Percentiles rank a stretch among this genome's conserved stretches.
Conservation (phyloP, 1,284 basidiomycete species). For the Cutaneotrichosporon arboriforme region DNA sequence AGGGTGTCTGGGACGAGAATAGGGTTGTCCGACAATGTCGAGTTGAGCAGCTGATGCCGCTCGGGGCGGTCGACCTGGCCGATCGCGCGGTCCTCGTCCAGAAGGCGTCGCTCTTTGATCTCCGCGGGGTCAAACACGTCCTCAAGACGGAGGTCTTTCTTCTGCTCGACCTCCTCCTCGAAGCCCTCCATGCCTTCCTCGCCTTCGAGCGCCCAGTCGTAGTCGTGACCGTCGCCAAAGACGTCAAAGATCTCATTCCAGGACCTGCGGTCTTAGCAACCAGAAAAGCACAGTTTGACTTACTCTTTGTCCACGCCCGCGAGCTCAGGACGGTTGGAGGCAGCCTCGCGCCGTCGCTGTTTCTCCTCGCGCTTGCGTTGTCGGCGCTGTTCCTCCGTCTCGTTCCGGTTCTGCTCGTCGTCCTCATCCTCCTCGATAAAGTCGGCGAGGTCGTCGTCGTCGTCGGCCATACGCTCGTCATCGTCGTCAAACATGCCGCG, state of each 20-base stretch:
- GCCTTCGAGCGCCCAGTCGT: conserved; percentile 83
- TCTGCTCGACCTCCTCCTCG: conserved; percentile 57
- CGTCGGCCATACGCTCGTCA: conserved; percentile 42
- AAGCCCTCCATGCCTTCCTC: conserved; percentile 66
- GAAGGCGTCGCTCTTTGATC: conserved; percentile 84
- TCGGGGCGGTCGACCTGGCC: conserved; percentile 88
- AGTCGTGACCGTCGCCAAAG: conserved; percentile 95
- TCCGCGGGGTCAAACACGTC: conserved; percentile 98
- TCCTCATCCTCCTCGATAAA: conserved; percentile 86
- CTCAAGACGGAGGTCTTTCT: conserved; percentile 73
- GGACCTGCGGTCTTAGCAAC: conserved; percentile 64
- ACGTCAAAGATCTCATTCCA: conserved; percentile 97
- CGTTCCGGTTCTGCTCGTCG: conserved; percentile 53
- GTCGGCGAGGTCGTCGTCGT: conserved; percentile 60
- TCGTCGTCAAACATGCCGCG: conserved; percentile 46
- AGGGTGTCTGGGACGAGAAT: conserved; percentile 57
- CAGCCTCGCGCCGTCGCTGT: conserved; percentile 61
- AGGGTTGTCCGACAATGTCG: conserved; percentile 66
- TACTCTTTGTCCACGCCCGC: conserved; percentile 82
- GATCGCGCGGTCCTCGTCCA: conserved; percentile 91
- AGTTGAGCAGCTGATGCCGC: conserved; percentile 90
- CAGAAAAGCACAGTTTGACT: conserved; percentile 46
- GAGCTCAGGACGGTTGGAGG: conserved; percentile 65
- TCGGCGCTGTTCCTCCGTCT: conserved; percentile 69
- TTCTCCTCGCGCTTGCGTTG: conserved; percentile 65